Evolutionary conservation across 192 early-diverging fungal species (phyloP).

Genomic region (Coemansia biformis): DNA sequence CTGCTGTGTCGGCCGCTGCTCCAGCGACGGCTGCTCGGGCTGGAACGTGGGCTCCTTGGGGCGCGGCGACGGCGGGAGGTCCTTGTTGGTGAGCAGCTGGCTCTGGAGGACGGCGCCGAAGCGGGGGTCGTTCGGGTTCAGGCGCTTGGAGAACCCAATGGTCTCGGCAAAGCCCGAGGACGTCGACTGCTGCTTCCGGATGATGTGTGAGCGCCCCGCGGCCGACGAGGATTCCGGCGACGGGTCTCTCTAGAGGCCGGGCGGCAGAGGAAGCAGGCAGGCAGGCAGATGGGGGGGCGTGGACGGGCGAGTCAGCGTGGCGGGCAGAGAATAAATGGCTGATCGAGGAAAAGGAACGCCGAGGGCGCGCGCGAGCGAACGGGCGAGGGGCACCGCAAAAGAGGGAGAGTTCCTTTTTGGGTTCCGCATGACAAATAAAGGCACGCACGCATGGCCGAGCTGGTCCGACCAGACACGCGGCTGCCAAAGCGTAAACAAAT

Average conservation of each 20-base stretch:
- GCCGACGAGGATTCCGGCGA: conserved; percentile 7
- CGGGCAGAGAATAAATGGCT: background rate
- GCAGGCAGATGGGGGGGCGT: background rate
- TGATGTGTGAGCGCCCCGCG: conserved; percentile 17
- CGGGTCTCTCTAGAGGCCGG: conserved; percentile 28
- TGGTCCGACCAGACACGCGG: too few species aligned
- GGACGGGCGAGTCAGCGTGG: too few species aligned
- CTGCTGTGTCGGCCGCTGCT: conserved; percentile 3
- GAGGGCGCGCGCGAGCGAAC: too few species aligned
- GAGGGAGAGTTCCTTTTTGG: too few species aligned
- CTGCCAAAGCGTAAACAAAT: too few species aligned
- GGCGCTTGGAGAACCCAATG: conserved; percentile 36
- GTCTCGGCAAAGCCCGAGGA: conserved; percentile 43
- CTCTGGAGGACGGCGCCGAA: conserved; percentile 15
- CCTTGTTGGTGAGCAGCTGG: conserved; percentile 32
- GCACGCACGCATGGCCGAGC: too few species aligned
- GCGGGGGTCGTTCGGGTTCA: conserved; percentile 29
- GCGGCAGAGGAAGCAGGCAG: background rate
- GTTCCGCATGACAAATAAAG: background rate
- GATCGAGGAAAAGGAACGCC: conserved; percentile 8
- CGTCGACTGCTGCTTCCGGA: conserved; percentile 48
- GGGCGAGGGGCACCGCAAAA: too few species aligned
- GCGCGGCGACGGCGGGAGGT: conserved; percentile 23
- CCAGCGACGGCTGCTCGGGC: background rate
- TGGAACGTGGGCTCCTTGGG: background rate